Base-by-base conservation (phyloP, 2,329 filamentous ascomycete species). In the Monosporascus cannonballus region DNA sequence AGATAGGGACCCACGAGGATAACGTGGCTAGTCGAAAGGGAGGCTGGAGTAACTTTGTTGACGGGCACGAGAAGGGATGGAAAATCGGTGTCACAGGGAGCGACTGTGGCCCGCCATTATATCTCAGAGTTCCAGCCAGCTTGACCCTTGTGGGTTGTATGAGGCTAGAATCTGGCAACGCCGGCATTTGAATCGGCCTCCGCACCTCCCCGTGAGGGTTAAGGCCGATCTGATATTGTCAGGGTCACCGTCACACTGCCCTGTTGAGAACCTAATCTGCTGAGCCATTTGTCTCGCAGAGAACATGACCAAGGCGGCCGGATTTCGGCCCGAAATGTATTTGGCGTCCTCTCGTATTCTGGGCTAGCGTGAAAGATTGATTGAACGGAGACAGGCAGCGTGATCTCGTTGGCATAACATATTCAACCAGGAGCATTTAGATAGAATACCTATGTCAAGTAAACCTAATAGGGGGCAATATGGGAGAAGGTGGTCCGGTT, bases 31-130 rank as follows among this genome's bases (percentile, higher is more conserved):
- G 50, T n/a, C 25, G 45, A 57, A 56, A 42, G 54, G 54, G 53
- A 36, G 48, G 18, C 46, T 46, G 51, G 53, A 56, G 53, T 57
- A 56, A 55, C 57, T 57, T 58, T 58, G 54, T 52, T 56, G 56
- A 57, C 57, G 56, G 51, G 47, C 51, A 54, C 49, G 53, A 34
- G 17, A 53, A 49, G 18, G 49, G 50, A 55, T 51, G 42, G 20
- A 22, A 22, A 46, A 30, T 6, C 14, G n/a, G 22, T 46, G 24
- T 17, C n/a, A 46, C n/a, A 51, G 48, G 52, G 49, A 51, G 24
- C 30, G 44, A 53, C 44, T 49, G 34, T 51, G 20, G n/a, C 42
- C 17, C 27, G 34, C 24, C 42, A 52, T 55, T 55, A 56, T 58
- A 58, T 53, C 49, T 50, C 30, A 20, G 42, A 39, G 41, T 37